These are phyloP conservation scores for Penicillium sp. DNA, from an alignment of 2,329 filamentous ascomycete genomes.

Conservation along the genomic window DNA sequence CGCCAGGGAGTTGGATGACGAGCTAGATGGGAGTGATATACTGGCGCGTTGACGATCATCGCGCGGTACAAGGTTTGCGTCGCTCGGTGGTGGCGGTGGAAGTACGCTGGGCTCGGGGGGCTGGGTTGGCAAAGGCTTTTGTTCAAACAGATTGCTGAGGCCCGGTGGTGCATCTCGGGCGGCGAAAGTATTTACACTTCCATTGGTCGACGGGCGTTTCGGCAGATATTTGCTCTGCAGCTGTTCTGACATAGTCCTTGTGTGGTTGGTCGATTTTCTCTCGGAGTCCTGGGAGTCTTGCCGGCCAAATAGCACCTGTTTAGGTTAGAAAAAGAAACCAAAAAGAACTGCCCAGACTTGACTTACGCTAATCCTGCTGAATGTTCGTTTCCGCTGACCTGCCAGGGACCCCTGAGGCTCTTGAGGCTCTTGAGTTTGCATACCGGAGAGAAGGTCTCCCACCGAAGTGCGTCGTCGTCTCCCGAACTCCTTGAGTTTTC, in stretches of 20 bases:
- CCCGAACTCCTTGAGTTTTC: conserved; percentile 30
- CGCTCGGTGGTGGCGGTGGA: neutral
- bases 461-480: conserved; percentile 29
- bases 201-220: neutral
- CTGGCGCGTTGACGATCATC: conserved; percentile 9
- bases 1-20: conserved; percentile 2
- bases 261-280: neutral
- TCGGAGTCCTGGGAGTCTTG: conserved; percentile 7
- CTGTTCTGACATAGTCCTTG: neutral
- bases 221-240: conserved; percentile 5
- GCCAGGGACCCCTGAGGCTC: conserved; percentile 4
- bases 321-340: conserved; percentile 4
- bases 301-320: conserved; percentile 20
- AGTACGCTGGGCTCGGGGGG: neutral
- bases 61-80: neutral
- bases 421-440: conserved; percentile 4
- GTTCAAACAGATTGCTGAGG: neutral
- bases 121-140: neutral
- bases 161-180: neutral
- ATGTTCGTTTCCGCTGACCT: conserved; percentile 16
- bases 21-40: conserved; percentile 5
- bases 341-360: neutral
- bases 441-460: conserved; percentile 19
- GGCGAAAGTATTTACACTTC: neutral
- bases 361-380: conserved; percentile 23